Percentiles rank a stretch among this genome's conserved stretches.
phyloP scores from a whole-genome alignment of 768 basidiomycete genomes.

The Omphalotus guepiniiformis region DNA sequence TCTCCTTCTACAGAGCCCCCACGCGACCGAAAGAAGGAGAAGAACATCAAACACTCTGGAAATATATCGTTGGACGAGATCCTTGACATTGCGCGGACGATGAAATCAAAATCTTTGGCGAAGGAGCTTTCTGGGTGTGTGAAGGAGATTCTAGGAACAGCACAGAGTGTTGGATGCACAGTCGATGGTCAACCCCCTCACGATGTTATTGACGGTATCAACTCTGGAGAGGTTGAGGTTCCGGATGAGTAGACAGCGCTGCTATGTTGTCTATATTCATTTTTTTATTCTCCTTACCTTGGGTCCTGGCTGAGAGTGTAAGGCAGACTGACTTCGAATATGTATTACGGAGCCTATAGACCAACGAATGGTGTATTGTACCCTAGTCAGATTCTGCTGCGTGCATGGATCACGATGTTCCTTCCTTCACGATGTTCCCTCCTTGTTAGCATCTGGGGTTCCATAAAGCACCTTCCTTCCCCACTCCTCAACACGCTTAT shows the following conservation, averaged over 20 bases:
- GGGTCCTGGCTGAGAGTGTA: too few species aligned
- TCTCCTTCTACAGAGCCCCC: slow-evolving; percentile 78
- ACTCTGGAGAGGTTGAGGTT: slow-evolving; percentile 80
- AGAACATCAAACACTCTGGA: slow-evolving; percentile 98
- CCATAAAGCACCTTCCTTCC: too few species aligned
- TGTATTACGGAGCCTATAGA: too few species aligned
- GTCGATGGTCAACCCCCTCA: slow-evolving; percentile 91
- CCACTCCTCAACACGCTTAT: slow-evolving; percentile 37
- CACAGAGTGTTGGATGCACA: slow-evolving; percentile 95
- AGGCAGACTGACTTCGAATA: too few species aligned
- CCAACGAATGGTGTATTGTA: too few species aligned
- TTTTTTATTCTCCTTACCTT: too few species aligned
- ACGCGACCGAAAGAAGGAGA: slow-evolving; percentile 99
- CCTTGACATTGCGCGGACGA: slow-evolving; percentile 91
- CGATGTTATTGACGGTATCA: slow-evolving; percentile 86
- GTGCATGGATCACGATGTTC: too few species aligned
- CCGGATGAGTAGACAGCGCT: slow-evolving; percentile 72
- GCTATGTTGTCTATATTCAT: too few species aligned
- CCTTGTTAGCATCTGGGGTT: too few species aligned
- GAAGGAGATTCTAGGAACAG: slow-evolving; percentile 98
- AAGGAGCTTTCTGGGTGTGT: slow-evolving; percentile 85
- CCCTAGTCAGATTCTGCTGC: too few species aligned
- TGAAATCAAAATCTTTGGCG: slow-evolving; percentile 91
- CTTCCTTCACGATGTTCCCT: too few species aligned
- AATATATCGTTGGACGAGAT: slow-evolving; percentile 95